Evolutionary conservation across 805 yeast genomes (phyloP).

Genomic region (Candida methanosorbosa): DNA sequence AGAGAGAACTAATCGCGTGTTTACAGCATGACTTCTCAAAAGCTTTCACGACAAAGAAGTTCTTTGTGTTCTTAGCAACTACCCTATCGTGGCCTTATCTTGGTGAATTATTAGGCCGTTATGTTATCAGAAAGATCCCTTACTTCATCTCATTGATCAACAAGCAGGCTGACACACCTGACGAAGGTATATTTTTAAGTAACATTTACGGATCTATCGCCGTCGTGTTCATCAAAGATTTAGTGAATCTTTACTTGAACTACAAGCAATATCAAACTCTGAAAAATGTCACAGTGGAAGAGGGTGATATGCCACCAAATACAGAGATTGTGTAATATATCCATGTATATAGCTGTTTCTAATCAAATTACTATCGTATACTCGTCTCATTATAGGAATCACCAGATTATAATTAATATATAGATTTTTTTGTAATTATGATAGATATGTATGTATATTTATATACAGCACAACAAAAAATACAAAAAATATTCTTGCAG

Average conservation of each 20-base stretch:
- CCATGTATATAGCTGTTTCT: no score
- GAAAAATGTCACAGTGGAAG: no score
- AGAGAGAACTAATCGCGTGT: constrained; percentile 20
- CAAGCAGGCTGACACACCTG: constrained; percentile 23
- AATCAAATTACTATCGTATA: no score
- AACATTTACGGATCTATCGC: constrained; percentile 26
- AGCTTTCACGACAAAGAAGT: constrained; percentile 12
- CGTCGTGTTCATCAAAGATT: constrained; percentile 23
- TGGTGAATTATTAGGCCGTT: constrained; percentile 18
- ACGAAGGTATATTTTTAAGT: constrained; percentile 24
- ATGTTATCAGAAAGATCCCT: constrained; percentile 14
- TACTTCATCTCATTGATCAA: constrained; percentile 12
- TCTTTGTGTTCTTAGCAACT: constrained; percentile 13
- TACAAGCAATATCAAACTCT: no score
- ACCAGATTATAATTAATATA: no score
- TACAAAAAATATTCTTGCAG: background rate
- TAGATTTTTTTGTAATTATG: no score
- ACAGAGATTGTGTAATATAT: no score
- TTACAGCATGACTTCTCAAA: constrained; percentile 20
- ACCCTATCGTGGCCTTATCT: constrained; percentile 25
- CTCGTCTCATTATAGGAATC: no score
- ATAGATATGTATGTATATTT: no score
- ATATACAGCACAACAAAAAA: no score
- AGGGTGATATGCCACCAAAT: no score
- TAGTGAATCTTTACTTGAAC: constrained; percentile 23